Evolutionary conservation across 495 filamentous ascomycete genomes (phyloP).

Genomic region (Cryomyces antarcticus): DNA sequence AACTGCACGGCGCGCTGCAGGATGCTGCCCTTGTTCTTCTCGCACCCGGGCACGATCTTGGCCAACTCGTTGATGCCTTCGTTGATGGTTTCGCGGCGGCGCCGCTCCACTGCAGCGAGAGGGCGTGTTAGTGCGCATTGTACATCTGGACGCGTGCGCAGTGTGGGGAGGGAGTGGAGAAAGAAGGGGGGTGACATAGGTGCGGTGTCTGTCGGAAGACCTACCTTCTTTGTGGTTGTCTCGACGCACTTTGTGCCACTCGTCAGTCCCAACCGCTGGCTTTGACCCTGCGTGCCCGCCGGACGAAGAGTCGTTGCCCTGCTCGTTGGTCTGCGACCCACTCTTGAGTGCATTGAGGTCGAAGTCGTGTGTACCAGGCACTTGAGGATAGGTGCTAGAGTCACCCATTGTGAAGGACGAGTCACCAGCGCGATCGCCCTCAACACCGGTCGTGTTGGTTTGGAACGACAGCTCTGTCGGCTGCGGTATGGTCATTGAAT

Average conservation of each 20-base stretch:
- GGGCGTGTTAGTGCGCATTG: background rate
- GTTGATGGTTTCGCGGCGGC: constrained; percentile 95
- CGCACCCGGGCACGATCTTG: constrained; percentile 91
- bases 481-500: constrained; percentile 48
- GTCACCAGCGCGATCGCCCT: constrained; percentile 3
- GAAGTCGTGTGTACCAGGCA: constrained; percentile 11
- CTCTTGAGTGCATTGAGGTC: constrained; percentile 14
- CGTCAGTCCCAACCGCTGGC: constrained; percentile 81
- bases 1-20: constrained; percentile 84
- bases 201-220: constrained; percentile 5
- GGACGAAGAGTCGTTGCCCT: constrained; percentile 15
- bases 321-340: constrained; percentile 19
- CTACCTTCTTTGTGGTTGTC: constrained; percentile 98
- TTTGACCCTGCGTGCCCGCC: constrained; percentile 27
- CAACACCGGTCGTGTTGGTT: constrained; percentile 14
- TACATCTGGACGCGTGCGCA: background rate
- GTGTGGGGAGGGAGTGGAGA: background rate
- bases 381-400: constrained; percentile 9
- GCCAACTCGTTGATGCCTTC: constrained; percentile 97
- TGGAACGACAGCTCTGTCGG: constrained; percentile 49
- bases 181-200: background rate
- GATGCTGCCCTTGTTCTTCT: constrained; percentile 98
- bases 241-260: constrained; percentile 94
- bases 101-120: constrained; percentile 57
- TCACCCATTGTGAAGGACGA: constrained; percentile 18